A percentile compares a stretch with the other conserved stretches of the same genome.
Evolutionary conservation across 768 basidiomycete species (phyloP).

Genomic region (Cystofilobasidium capitatum): DNA sequence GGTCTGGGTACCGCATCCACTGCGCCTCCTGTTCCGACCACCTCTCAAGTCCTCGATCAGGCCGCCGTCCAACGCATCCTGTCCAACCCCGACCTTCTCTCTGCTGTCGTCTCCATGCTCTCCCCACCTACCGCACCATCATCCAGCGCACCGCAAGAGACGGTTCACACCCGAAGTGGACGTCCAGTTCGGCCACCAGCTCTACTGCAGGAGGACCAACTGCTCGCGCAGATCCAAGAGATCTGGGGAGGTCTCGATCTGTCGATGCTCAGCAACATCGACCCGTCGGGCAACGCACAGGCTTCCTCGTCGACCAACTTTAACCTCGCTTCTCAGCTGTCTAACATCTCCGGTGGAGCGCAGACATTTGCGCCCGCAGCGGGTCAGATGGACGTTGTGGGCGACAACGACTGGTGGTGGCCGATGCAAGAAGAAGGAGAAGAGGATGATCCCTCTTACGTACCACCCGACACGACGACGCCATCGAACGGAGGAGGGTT

Average conservation of each 20-base stretch:
- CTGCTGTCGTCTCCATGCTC: neutral
- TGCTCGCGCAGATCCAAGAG: neutral
- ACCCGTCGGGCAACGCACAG: neutral
- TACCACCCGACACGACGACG: neutral
- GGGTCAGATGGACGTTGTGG: neutral
- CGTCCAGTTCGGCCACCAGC: neutral
- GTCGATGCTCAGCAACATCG: neutral
- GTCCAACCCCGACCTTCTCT: neutral
- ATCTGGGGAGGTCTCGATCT: neutral
- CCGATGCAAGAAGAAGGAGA: neutral
- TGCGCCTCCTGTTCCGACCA: neutral
- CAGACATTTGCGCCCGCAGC: neutral
- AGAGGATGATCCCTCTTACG: neutral
- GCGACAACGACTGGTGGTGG: constrained; percentile 1
- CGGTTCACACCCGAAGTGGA: neutral
- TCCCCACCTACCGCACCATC: neutral
- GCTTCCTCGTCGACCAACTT: neutral
- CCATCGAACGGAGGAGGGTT: neutral
- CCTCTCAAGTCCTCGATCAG: neutral
- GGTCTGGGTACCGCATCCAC: too few species aligned
- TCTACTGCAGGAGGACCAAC: neutral
- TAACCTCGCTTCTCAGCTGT: neutral
- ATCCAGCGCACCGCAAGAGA: neutral
- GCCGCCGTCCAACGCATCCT: neutral
- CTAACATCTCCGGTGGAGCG: neutral